These are phyloP conservation scores for Firmiana major DNA, from an alignment of 345 rosid species.

Conservation along the genomic window DNA sequence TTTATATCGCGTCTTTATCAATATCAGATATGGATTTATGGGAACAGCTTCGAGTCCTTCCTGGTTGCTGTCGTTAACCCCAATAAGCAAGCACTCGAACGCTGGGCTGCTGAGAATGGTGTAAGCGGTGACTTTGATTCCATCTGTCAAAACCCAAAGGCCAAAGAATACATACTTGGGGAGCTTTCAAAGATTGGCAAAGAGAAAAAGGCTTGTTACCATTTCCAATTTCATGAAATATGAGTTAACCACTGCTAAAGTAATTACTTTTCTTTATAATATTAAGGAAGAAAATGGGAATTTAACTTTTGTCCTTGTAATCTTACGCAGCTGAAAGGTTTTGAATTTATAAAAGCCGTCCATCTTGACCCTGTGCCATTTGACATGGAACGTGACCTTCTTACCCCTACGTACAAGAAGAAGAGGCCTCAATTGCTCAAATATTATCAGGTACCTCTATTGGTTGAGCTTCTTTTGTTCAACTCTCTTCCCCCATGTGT, in stretches of 20 bases:
- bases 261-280: neutral
- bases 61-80: conserved; percentile 90
- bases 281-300: neutral
- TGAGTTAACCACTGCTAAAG: neutral
- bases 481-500: neutral
- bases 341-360: conserved; percentile 73
- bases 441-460: conserved; percentile 60
- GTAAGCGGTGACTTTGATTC: conserved; percentile 63
- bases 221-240: neutral
- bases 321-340: conserved; percentile 81
- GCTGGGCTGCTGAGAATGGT: conserved; percentile 72
- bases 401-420: conserved; percentile 93
- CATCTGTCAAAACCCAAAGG: conserved; percentile 58
- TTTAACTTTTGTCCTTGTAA: neutral
- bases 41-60: conserved; percentile 92
- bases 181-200: conserved; percentile 68
- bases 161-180: conserved; percentile 61
- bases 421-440: conserved; percentile 90
- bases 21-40: conserved; percentile 88
- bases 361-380: conserved; percentile 85
- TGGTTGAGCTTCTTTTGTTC: neutral
- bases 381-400: conserved; percentile 81
- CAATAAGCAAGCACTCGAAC: conserved; percentile 63
- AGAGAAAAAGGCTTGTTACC: conserved; percentile 59
- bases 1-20: conserved; percentile 2